Conservation (phyloP, 2,329 filamentous ascomycete species). For the Pseudogymnoascus pannorum region DNA sequence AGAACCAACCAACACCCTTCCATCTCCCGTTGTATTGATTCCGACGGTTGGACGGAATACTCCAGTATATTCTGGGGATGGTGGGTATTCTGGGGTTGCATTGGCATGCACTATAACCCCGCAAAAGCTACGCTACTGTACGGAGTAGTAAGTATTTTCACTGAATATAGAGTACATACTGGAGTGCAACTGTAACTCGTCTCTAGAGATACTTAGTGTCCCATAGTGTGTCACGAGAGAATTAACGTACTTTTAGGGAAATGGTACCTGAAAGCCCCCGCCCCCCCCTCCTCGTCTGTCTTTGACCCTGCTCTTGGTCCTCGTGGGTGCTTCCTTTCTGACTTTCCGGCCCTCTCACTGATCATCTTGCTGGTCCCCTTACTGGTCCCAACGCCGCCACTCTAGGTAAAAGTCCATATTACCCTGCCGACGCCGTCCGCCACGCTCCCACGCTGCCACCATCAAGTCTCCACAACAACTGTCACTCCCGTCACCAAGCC, state of each 20-base stretch:
- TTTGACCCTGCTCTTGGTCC: neutral
- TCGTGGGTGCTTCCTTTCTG: too few species aligned
- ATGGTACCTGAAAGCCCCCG: neutral
- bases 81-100: neutral
- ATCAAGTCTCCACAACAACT: neutral
- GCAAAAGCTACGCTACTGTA: neutral
- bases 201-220: neutral
- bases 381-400: neutral
- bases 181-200: neutral
- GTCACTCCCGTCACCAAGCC: neutral
- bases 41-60: neutral
- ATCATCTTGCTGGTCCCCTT: neutral
- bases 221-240: neutral
- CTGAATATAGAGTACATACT: too few species aligned
- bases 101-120: constrained; percentile 1
- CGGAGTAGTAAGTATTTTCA: neutral
- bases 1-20: neutral
- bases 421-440: neutral
- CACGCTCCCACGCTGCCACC: neutral
- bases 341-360: too few species aligned
- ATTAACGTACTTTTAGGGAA: neutral
- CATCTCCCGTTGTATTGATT: neutral
- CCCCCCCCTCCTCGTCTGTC: neutral
- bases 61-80: neutral
- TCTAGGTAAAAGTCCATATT: neutral